Conservation (phyloP, 371 early-diverging fungal species). For the Apophysomyces trapeziformis region DNA sequence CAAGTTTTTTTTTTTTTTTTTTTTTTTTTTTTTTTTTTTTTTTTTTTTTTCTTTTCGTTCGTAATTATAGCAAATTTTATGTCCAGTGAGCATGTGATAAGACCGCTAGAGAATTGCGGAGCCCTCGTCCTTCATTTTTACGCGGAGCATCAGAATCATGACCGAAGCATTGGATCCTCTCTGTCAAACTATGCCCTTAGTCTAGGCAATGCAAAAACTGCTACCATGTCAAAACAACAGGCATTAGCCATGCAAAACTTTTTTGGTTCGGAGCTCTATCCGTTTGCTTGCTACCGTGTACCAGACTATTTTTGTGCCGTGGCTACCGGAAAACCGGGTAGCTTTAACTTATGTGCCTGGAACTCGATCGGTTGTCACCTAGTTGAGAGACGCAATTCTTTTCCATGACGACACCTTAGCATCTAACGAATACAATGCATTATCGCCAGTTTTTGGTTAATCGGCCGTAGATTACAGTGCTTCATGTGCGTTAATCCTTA, state of each 20-base stretch:
- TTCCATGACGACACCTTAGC: not conserved
- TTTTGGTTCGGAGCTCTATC: constrained; percentile 4
- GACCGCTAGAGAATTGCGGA: not conserved
- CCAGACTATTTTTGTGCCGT: not conserved
- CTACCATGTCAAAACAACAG: not conserved
- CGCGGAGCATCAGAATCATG: not conserved
- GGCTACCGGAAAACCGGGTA: not conserved
- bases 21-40: not conserved
- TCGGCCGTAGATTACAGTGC: not conserved
- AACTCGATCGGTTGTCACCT: not conserved
- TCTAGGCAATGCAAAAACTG: not conserved
- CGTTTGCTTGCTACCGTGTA: not conserved
- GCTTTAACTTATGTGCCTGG: not conserved
- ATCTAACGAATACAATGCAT: not conserved
- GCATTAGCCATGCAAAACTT: not conserved
- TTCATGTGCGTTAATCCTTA: too few species aligned
- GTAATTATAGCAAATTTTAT: not conserved
- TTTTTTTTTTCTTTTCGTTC: not conserved
- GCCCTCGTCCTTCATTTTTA: not conserved
- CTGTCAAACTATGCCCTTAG: not conserved
- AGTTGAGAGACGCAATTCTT: not conserved
- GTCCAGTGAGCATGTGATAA: constrained; percentile 1
- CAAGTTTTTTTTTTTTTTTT: not conserved
- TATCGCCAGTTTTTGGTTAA: not conserved
- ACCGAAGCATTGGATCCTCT: not conserved